Evolutionary conservation across 2,329 filamentous ascomycete genomes (phyloP).

Genomic region (Thielaviopsis punctulata): DNA sequence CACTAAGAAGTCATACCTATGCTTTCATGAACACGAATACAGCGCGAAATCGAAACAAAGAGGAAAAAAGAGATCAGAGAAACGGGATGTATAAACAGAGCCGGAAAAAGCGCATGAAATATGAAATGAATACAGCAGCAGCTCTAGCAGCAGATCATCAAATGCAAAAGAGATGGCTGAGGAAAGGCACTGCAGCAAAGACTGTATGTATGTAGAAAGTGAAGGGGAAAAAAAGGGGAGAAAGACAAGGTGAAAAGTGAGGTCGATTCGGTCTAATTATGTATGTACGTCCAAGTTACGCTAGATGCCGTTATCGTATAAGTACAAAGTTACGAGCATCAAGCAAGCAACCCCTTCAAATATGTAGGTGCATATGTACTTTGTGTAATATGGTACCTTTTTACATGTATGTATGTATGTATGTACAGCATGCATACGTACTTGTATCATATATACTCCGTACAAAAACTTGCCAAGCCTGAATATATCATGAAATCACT

Average conservation of each 20-base stretch:
- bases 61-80: no score
- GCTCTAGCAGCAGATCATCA: not conserved
- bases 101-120: not conserved
- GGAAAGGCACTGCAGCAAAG: not conserved
- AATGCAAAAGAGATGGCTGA: not conserved
- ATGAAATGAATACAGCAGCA: not conserved
- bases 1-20: no score
- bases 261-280: no score
- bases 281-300: no score
- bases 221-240: not conserved
- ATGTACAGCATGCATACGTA: not conserved
- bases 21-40: no score
- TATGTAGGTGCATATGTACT: not conserved
- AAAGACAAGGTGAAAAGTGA: not conserved
- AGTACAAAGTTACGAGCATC: not conserved
- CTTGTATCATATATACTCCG: no score
- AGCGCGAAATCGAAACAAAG: no score
- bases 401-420: not conserved
- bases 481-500: no score
- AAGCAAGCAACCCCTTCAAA: not conserved
- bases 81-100: no score
- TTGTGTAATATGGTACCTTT: no score
- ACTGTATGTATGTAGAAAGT: not conserved
- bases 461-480: no score
- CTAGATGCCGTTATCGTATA: no score